Evolutionary conservation across 768 basidiomycete species (phyloP), one percentile per base, ranked within the genome.

Genomic region (Lactarius hengduanensis): DNA sequence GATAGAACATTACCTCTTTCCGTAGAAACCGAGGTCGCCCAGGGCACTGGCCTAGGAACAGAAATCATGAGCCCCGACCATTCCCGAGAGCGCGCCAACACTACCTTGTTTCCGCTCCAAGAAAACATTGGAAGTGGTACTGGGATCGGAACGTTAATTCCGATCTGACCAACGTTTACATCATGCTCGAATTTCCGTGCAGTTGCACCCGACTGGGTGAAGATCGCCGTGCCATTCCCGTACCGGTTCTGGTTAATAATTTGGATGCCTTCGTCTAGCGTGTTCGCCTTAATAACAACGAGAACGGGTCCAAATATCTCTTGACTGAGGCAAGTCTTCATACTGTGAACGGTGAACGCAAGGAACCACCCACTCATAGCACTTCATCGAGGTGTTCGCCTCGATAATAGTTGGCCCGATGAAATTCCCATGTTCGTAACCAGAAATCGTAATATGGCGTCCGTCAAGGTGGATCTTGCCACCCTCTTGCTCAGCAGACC

Each of bases 251-350:
- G 78, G 78, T 98, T 98, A 77, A 98, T 88, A 67, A 96, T 87
- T 53, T 86, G 84, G 66, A 98, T 82, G 15, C 94, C 96, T 66
- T 96, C 93, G 68, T 98, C 95, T 53, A 98, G 80, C 0, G 88
- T 92, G 40, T 94, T 86, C 6, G 88, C 92, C 57, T 84, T 82
- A 62, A 98, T 73, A 63, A 96, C 81, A 11, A 89, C 80, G 34
- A 98, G 81, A 1, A 89, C 96, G 1, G 96, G 96, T 16, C 95
- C 96, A 70, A 98, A 98, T 65, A 98, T 96, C 74, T 98, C 96
- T 74, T 95, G 88, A 68, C 94, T 96, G 68, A 32, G 57, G n/a
- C 26, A 11, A 47, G 66, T 65, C 67, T 45, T 66, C 47, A 13
- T 55, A 47, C 26, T 57, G 58, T 32, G 22, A 45, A 15, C 3